Evolutionary conservation across 768 basidiomycete species (phyloP).

Genomic region (Auricularia sp.): DNA sequence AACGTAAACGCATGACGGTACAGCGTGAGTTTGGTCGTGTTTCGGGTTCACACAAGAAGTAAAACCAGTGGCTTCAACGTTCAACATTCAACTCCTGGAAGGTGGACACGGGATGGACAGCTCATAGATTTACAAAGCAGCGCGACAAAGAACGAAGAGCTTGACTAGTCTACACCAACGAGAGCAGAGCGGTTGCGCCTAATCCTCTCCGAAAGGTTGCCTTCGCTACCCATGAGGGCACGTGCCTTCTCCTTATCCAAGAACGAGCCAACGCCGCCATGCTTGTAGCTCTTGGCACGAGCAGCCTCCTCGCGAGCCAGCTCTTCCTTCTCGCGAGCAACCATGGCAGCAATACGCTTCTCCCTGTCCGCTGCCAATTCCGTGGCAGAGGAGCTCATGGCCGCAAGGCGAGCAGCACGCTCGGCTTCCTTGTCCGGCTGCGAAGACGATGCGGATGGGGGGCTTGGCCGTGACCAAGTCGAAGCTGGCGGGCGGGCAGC

Average conservation of each 20-base stretch:
- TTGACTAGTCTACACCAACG: not conserved
- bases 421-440: conserved; percentile 29
- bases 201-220: not conserved
- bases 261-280: conserved; percentile 73
- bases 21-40: too few species aligned
- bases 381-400: conserved; percentile 74
- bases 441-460: conserved; percentile 9
- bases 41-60: too few species aligned
- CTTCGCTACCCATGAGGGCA: not conserved
- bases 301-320: conserved; percentile 59
- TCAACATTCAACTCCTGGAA: too few species aligned
- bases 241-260: conserved; percentile 57
- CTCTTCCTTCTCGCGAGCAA: conserved; percentile 73
- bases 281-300: conserved; percentile 41
- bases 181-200: not conserved
- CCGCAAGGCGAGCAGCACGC: conserved; percentile 77
- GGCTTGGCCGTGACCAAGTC: conserved; percentile 14
- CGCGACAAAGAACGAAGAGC: not conserved
- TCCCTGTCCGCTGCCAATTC: conserved; percentile 58
- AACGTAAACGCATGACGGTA: not conserved
- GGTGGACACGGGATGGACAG: not conserved
- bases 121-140: not conserved
- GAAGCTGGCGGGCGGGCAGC: conserved; percentile 23
- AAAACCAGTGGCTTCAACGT: too few species aligned
- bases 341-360: conserved; percentile 52